phyloP scores from a whole-genome alignment of 2,329 filamentous ascomycete species.

The Cytospora piceicola region DNA sequence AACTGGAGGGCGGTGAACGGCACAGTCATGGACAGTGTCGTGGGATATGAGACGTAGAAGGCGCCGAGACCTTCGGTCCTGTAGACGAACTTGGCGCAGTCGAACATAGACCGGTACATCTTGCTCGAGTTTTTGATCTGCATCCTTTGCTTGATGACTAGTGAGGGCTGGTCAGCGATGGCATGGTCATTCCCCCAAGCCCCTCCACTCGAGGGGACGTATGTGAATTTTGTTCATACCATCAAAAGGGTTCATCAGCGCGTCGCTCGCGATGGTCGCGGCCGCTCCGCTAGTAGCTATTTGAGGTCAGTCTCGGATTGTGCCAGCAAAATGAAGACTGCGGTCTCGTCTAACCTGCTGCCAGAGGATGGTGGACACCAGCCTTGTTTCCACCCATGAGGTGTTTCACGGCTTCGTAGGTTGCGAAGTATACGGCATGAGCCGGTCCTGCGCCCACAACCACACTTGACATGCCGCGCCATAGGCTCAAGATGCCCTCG shows the following conservation, averaged over 20 bases:
- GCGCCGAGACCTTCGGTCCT: constrained; percentile 83
- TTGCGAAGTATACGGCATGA: constrained; percentile 97
- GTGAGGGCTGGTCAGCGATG: constrained; percentile 15
- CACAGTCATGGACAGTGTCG: constrained; percentile 97
- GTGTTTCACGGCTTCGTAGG: constrained; percentile 97
- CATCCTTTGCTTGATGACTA: constrained; percentile 99
- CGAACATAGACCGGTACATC: constrained; percentile 80
- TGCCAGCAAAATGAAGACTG: not conserved
- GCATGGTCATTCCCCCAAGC: not conserved
- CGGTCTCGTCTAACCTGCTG: constrained; percentile 69
- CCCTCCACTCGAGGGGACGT: not conserved
- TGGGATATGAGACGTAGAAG: constrained; percentile 98
- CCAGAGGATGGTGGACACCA: constrained; percentile 87
- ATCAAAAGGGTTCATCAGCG: constrained; percentile 99
- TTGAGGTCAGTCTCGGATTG: constrained; percentile 11
- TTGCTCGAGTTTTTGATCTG: constrained; percentile 92
- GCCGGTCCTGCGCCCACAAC: constrained; percentile 96
- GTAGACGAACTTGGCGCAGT: constrained; percentile 90
- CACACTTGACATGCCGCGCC: constrained; percentile 96
- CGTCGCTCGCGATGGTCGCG: constrained; percentile 95
- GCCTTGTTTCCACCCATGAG: constrained; percentile 88
- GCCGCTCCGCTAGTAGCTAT: constrained; percentile 89
- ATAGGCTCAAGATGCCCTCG: constrained; percentile 89
- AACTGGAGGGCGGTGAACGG: constrained; percentile 98
- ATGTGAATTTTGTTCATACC: constrained; percentile 57